A percentile compares a stretch with the other conserved stretches of the same genome.
Conservation (phyloP, 306 rosid species). For the Canavalia ensiformis region DNA sequence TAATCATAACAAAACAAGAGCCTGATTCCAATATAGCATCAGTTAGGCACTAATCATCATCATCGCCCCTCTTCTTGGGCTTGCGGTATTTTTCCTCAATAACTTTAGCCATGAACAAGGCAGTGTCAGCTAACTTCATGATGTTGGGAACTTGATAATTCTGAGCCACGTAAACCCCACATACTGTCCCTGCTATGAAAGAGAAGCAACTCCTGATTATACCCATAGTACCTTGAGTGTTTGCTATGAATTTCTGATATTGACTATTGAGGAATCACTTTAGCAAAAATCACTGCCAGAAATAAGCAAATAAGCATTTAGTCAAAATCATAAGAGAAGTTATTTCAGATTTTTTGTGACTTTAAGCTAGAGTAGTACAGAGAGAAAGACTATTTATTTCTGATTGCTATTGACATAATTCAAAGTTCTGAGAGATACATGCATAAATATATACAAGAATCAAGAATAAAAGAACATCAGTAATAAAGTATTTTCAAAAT, state of each 20-base stretch:
- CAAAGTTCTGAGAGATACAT: no score
- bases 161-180: conserved; percentile 82
- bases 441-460: no score
- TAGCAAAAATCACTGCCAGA: conserved; percentile 38
- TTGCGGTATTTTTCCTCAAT: conserved; percentile 75
- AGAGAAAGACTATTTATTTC: no score
- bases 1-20: conserved; percentile 34
- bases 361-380: background rate
- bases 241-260: conserved; percentile 25
- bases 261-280: conserved; percentile 13
- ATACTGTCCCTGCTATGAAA: conserved; percentile 69
- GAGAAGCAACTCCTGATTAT: conserved; percentile 79
- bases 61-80: conserved; percentile 64
- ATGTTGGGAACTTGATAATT: conserved; percentile 85
- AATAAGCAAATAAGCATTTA: conserved; percentile 26
- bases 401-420: no score
- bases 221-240: conserved; percentile 65
- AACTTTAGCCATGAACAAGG: conserved; percentile 63
- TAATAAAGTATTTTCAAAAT: background rate
- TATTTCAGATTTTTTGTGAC: background rate
- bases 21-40: conserved; percentile 43
- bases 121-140: conserved; percentile 72
- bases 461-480: background rate
- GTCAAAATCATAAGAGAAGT: conserved; percentile 30
- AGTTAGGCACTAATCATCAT: conserved; percentile 38